Base-by-base conservation (phyloP, 179 eudicot species). In the Sideroxylon spinosum region DNA sequence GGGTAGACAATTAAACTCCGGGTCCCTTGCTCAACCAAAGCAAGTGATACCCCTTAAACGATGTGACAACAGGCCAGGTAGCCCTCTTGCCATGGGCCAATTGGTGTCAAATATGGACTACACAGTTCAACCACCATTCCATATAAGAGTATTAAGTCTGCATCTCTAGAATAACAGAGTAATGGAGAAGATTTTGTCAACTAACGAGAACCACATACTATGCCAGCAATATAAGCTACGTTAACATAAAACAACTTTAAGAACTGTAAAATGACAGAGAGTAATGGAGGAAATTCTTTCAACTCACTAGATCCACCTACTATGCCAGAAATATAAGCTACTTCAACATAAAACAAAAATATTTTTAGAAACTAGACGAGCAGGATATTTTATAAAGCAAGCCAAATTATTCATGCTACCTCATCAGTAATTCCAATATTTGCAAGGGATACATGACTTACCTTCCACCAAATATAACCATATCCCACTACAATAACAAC, bases 381-480 rank as follows among this genome's bases (percentile, higher is more conserved):
- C 57, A 22, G 49, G 59, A 70, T 49, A 22, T 28, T 22, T 23
- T 70, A 70, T 23, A 55, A 70, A 10, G 37, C 57, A 70, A 52
- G 49, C 59, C 9, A 70, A 70, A 70, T 19, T 12, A 70, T 68
- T 25, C 7, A 49, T 12, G 55, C 62, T 53, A 53, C 17, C 19
- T 53, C 19, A 3, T 17, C 20, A 53, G 75, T 5, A 6, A 72
- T 55, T 72, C 75, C 75, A 72, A 72, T 23, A 72, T 52, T 72
- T 23, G 62, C 6, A 14, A 50, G 67, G 56, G 69, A 46, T 37
- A 49, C 20, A 22, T 13, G 60, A 76, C 59, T 68, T 77, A 76
- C 83, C 79, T 81, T 81, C 80, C 80, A 81, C 79, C 80, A 70
- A 55, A 71, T 26, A 62, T 76, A 80, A 57, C 82, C 80, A 12